Base-by-base conservation (phyloP, 148 eudicot genomes). In the Fagopyrum esculentum region DNA sequence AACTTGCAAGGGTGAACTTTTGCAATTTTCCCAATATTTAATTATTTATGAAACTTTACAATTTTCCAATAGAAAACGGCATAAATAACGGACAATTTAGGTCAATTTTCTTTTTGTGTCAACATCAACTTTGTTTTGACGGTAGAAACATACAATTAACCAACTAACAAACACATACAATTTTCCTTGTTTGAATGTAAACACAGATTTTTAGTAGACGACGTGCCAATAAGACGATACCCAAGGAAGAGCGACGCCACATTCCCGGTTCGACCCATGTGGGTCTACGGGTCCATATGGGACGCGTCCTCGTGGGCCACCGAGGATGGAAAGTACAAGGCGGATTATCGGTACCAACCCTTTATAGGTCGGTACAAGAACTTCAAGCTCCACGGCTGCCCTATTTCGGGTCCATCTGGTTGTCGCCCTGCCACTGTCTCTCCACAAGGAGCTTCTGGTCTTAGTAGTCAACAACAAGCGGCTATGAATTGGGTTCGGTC, bases 231-330 rank as follows among this genome's bases (percentile, higher is more conserved):
- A 83, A 87, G 98, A 78, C 86, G 93, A 78, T 94, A 94, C 77
- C 86, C 82, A 50, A 89, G 88, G 72, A 94, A 87, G 77, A 94
- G 97, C 72, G 95, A 10, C 5, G 79, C 83, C 19, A 91, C 98
- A 17, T 94, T 90, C 60, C 98, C 98, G 54, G 19, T 83, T 63
- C 84, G 98, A 77, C 98, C 98, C 83, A 89, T 94, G 98, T 94
- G 96, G 97, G 70, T 87, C 4, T 94, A 94, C 80, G 98, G 98
- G 3, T 94, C 98, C 13, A 94, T 94, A 77, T 94, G 98, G 98
- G 98, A 94, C 82, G 98, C 98, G 17, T 94, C 98, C 7, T 89
- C 97, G 19, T 94, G 98, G 98, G 98, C 98, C 4, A 94, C 98
- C 0, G 98, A 94, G 72, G 78, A 90, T 70, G 98, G 98, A 0